Evolutionary conservation across 2,329 filamentous ascomycete species (phyloP).

Genomic region (Neocatenulostroma microsporum): DNA sequence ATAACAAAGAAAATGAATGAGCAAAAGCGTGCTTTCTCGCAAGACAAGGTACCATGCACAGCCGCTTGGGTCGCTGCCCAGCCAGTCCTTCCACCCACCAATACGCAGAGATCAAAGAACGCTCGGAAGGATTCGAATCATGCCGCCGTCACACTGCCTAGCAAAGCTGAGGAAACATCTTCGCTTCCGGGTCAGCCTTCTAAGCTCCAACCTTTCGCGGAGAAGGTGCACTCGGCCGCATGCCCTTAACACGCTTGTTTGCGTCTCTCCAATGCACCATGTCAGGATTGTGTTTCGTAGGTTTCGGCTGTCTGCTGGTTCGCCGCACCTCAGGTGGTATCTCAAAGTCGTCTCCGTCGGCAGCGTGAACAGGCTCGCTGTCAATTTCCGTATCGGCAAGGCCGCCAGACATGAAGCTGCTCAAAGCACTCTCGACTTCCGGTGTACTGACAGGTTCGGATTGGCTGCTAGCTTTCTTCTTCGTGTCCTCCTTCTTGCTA

Average conservation of each 20-base stretch:
- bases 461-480: no score
- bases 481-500: no score
- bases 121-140: no score
- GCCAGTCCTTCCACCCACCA: no score
- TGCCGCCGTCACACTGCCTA: no score
- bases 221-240: constrained; percentile 2
- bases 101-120: no score
- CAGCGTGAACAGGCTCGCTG: not conserved
- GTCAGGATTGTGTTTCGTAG: not conserved
- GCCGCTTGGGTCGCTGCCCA: no score
- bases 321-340: not conserved
- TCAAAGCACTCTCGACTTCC: not conserved
- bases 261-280: constrained; percentile 6
- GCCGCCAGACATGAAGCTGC: constrained; percentile 1
- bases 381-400: not conserved
- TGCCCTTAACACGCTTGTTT: not conserved
- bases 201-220: constrained; percentile 1
- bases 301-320: not conserved
- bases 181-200: not conserved
- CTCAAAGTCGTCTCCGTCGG: no score
- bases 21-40: no score
- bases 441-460: not conserved
- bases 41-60: no score
- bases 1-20: no score
- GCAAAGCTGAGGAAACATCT: no score